Evolutionary conservation across 768 basidiomycete genomes (phyloP).

Genomic region (Dacryopinax spathularia): DNA sequence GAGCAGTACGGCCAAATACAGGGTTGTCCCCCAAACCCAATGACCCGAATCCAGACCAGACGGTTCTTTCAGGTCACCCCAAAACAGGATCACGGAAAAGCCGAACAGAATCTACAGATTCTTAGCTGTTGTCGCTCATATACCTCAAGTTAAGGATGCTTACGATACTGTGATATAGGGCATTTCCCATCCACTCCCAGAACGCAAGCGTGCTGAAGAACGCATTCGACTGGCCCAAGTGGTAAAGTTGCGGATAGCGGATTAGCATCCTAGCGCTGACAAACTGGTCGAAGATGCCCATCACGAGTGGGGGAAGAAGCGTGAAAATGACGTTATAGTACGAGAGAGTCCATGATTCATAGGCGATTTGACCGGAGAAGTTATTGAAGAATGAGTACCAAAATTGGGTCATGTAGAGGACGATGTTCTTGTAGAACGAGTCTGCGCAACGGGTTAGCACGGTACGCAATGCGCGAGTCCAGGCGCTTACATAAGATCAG

Average conservation of each 20-base stretch:
- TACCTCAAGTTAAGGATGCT: conserved; percentile 18
- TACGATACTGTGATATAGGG: conserved; percentile 78
- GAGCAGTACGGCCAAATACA: conserved; percentile 85
- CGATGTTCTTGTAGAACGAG: conserved; percentile 99
- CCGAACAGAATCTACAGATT: conserved; percentile 58
- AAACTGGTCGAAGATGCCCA: conserved; percentile 96
- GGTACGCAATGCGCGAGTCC: no score
- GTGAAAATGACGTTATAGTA: conserved; percentile 96
- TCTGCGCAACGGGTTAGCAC: conserved; percentile 32
- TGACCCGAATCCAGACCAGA: conserved; percentile 78
- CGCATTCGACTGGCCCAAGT: conserved; percentile 81
- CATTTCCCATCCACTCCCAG: conserved; percentile 85
- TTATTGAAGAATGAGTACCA: conserved; percentile 99
- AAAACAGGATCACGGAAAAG: conserved; percentile 81
- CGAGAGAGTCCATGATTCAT: conserved; percentile 97
- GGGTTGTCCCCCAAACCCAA: conserved; percentile 96
- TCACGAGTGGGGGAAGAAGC: conserved; percentile 87
- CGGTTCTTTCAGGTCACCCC: conserved; percentile 75
- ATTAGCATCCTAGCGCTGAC: conserved; percentile 93
- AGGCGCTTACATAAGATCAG: conserved; percentile 77
- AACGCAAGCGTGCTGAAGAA: conserved; percentile 86
- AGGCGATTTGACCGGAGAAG: conserved; percentile 96
- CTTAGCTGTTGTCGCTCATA: background rate
- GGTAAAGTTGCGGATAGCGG: conserved; percentile 92
- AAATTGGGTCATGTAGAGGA: conserved; percentile 95